Conservation (phyloP, 345 rosid species). For the Draba incana region DNA sequence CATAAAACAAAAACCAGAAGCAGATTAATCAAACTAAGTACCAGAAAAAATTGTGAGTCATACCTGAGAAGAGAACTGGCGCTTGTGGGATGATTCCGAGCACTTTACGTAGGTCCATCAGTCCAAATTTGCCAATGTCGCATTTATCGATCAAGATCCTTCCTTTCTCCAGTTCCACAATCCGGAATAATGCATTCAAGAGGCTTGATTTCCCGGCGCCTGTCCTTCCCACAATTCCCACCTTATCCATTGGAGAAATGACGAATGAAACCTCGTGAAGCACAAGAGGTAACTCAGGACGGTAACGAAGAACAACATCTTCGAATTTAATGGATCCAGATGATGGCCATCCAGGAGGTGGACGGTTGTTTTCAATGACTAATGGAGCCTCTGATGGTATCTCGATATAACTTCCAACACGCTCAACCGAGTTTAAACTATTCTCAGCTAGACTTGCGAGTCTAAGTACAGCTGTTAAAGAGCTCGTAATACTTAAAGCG, state of each 20-base stretch:
- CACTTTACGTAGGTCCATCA: conserved; percentile 89
- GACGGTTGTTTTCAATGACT: conserved; percentile 78
- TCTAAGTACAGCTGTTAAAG: conserved; percentile 85
- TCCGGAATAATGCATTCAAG: conserved; percentile 90
- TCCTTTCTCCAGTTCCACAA: conserved; percentile 94
- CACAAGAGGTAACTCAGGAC: conserved; percentile 95
- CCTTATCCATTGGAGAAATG: conserved; percentile 90
- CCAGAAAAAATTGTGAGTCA: conserved; percentile 3
- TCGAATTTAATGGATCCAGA: conserved; percentile 91
- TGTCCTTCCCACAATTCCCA: conserved; percentile 98
- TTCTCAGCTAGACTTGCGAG: conserved; percentile 99
- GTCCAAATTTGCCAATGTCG: conserved; percentile 77
- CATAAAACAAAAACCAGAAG: conserved; percentile 3
- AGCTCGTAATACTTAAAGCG: conserved; percentile 84
- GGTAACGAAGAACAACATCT: conserved; percentile 90
- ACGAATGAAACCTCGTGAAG: conserved; percentile 80
- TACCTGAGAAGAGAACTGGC: conserved; percentile 99
- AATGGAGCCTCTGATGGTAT: conserved; percentile 89
- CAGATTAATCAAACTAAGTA: not conserved
- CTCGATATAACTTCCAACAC: conserved; percentile 85
- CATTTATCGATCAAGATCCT: conserved; percentile 84
- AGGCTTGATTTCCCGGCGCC: conserved; percentile 99
- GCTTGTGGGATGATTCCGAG: conserved; percentile 98
- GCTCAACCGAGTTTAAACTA: conserved; percentile 94
- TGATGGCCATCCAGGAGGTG: conserved; percentile 99